Conservation (phyloP, 2,329 filamentous ascomycete genomes). For the Sphaerostilbella broomeana region DNA sequence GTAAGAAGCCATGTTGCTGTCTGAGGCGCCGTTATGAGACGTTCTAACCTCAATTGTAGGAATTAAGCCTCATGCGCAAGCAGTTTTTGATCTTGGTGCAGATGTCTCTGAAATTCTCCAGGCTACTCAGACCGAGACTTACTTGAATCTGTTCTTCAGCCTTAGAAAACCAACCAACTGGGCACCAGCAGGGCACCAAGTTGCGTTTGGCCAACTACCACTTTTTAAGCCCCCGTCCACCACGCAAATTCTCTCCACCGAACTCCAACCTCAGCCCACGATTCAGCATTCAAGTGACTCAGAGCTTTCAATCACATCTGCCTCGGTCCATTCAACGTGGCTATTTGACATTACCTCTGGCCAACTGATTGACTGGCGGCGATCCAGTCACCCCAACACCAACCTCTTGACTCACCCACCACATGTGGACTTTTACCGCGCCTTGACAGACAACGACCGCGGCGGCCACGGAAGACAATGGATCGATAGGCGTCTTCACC, state of each 20-base stretch:
- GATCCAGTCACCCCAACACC: conserved; percentile 20
- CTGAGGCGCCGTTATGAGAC: no score
- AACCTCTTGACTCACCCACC: conserved; percentile 41
- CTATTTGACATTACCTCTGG: conserved; percentile 39
- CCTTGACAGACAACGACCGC: conserved; percentile 60
- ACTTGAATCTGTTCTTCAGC: conserved; percentile 43
- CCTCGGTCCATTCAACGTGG: conserved; percentile 33
- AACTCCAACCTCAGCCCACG: conserved; percentile 19
- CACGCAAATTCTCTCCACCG: conserved; percentile 15
- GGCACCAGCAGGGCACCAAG: conserved; percentile 43
- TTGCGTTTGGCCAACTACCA: conserved; percentile 44
- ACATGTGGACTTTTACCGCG: conserved; percentile 53
- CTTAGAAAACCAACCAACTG: conserved; percentile 40
- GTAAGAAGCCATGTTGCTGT: no score
- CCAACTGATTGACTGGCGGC: conserved; percentile 35
- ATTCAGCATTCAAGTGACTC: conserved; percentile 15
- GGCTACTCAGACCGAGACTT: conserved; percentile 31
- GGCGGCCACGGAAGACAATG: conserved; percentile 53
- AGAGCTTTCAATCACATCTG: conserved; percentile 29
- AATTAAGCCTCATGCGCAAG: conserved; percentile 37
- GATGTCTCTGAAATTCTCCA: conserved; percentile 22
- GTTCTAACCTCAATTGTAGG: no score
- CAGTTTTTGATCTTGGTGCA: conserved; percentile 27
- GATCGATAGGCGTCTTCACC: conserved; percentile 41
- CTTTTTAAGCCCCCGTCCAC: conserved; percentile 31